These are phyloP conservation scores for Tetracladium setigerum DNA, from an alignment of 495 filamentous ascomycete species.

Conservation along the genomic window DNA sequence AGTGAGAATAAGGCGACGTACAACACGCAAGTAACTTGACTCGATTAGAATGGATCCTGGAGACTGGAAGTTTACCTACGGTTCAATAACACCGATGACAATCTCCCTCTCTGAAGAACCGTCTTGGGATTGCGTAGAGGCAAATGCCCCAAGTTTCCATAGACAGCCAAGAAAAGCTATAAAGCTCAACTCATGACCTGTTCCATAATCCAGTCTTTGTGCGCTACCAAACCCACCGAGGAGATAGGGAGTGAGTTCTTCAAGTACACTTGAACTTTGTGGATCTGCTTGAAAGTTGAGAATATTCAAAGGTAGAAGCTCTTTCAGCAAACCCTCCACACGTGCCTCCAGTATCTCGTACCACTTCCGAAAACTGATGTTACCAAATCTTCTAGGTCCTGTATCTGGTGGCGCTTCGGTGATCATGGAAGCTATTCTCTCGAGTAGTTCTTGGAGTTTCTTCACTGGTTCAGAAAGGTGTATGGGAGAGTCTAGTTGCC, in stretches of 20 bases:
- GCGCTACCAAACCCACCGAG: slow-evolving; percentile 81
- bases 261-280: slow-evolving; percentile 32
- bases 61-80: no score
- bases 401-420: slow-evolving; percentile 74
- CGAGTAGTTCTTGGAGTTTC: slow-evolving; percentile 54
- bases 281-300: slow-evolving; percentile 27
- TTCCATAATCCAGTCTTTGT: slow-evolving; percentile 89
- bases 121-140: slow-evolving; percentile 38
- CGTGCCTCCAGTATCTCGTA: slow-evolving; percentile 56
- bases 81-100: slow-evolving; percentile 73
- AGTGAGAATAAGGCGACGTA: slow-evolving; percentile 77
- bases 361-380: slow-evolving; percentile 83
- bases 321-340: slow-evolving; percentile 47
- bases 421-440: slow-evolving; percentile 55
- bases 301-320: slow-evolving; percentile 49
- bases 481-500: slow-evolving; percentile 39
- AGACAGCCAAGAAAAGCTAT: slow-evolving; percentile 81
- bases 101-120: slow-evolving; percentile 60
- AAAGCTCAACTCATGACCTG: slow-evolving; percentile 92
- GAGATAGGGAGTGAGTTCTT: slow-evolving; percentile 74
- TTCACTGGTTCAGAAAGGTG: slow-evolving; percentile 44
- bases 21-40: slow-evolving; percentile 71
- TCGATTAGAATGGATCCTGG: no score
- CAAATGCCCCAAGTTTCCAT: slow-evolving; percentile 84
- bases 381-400: slow-evolving; percentile 85